A percentile compares a stretch with the other conserved stretches of the same genome.
phyloP scores from a whole-genome alignment of 2,329 filamentous ascomycete genomes.

The Aspergillus ibericus region DNA sequence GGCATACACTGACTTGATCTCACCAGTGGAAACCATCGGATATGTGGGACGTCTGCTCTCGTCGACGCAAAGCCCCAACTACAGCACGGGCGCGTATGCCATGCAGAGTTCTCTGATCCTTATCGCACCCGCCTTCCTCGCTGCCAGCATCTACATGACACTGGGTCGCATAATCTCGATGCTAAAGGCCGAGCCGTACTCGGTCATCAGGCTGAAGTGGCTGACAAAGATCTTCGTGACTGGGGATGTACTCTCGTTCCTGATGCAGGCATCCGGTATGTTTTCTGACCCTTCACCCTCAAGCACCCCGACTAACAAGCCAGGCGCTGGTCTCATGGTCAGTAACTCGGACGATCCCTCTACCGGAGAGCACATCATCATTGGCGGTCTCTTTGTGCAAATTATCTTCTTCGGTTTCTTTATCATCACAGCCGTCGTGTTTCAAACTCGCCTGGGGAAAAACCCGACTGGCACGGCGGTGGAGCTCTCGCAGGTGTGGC shows the following conservation, averaged over 20 bases:
- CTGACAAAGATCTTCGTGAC: constrained; percentile 34
- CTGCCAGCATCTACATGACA: constrained; percentile 32
- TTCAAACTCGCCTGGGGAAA: constrained; percentile 30
- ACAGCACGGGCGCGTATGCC: constrained; percentile 27
- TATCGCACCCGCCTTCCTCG: constrained; percentile 31
- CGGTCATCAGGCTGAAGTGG: constrained; percentile 23
- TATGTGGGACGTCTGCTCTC: constrained; percentile 54
- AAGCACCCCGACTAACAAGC: neutral
- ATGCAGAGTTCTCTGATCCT: constrained; percentile 30
- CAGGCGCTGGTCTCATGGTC: constrained; percentile 30
- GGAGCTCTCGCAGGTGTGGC: constrained; percentile 32
- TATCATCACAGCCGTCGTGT: constrained; percentile 24
- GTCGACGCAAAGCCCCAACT: constrained; percentile 32
- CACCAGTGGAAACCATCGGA: constrained; percentile 55
- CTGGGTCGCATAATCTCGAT: constrained; percentile 31
- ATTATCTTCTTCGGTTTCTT: constrained; percentile 35
- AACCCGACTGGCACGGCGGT: constrained; percentile 28
- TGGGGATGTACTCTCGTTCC: constrained; percentile 34
- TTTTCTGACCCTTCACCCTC: neutral
- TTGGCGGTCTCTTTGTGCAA: constrained; percentile 34
- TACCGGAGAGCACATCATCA: constrained; percentile 28
- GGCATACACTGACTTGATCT: neutral
- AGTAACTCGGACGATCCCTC: constrained; percentile 15
- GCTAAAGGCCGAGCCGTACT: constrained; percentile 25
- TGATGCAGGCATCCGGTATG: constrained; percentile 33